Percentiles rank a stretch among this genome's conserved stretches.
phyloP scores from a whole-genome alignment of 306 rosid genomes.

The Neltuma alba region DNA sequence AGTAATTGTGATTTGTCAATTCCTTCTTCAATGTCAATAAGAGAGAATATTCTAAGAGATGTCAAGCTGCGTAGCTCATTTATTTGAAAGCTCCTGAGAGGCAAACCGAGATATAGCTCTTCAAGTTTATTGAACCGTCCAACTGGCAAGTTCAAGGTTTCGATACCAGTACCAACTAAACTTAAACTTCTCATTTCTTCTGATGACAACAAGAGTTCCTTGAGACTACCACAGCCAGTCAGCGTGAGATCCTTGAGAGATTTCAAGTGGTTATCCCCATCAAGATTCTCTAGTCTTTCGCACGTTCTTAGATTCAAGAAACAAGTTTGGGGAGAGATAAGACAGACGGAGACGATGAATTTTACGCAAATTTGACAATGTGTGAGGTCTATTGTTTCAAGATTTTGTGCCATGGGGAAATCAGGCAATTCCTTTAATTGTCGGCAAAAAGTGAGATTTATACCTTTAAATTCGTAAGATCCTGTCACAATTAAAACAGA shows the following conservation, averaged over 20 bases:
- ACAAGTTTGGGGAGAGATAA: no score
- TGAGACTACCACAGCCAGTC: not conserved
- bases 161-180: not conserved
- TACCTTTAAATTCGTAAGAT: not conserved
- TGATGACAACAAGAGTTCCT: not conserved
- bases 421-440: not conserved
- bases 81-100: not conserved
- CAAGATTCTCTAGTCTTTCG: no score
- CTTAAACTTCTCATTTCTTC: no score
- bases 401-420: no score
- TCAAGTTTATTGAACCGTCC: not conserved
- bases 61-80: not conserved
- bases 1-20: not conserved
- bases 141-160: not conserved
- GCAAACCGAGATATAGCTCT: not conserved
- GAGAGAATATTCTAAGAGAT: not conserved
- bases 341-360: no score
- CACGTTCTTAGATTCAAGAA: no score
- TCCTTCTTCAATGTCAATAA: rapidly evolving
- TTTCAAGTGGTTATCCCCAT: no score
- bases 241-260: no score
- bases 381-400: no score
- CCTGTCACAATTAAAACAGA: not conserved
- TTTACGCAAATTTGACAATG: no score
- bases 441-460: rapidly evolving